phyloP scores from a whole-genome alignment of 228 moss, liverwort and hornwort species.

The Sphagnum magellanicum region DNA sequence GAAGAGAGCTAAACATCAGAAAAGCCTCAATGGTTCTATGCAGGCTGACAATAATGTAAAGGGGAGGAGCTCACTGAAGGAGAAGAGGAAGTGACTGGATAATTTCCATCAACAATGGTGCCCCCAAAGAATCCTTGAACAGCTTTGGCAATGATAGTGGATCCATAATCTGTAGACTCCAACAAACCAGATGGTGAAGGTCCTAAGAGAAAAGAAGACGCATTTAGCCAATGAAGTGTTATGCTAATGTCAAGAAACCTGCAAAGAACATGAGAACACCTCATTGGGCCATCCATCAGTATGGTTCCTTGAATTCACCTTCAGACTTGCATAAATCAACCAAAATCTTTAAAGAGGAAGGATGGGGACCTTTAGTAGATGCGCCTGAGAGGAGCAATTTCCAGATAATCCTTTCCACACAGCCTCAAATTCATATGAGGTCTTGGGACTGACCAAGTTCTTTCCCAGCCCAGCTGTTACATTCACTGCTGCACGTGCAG shows the following conservation, averaged over 20 bases:
- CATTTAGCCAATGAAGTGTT: no score
- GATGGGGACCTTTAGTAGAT: slow-evolving; percentile 59
- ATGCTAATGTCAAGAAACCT: no score
- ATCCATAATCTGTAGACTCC: slow-evolving; percentile 59
- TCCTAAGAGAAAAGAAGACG: no score
- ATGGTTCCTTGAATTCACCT: no score
- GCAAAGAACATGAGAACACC: no score
- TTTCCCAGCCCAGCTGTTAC: slow-evolving; percentile 63
- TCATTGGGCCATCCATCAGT: no score
- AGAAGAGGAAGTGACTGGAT: slow-evolving; percentile 60
- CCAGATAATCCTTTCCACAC: slow-evolving; percentile 81
- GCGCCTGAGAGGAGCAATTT: slow-evolving; percentile 60
- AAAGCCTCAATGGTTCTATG: background rate
- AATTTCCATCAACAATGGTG: slow-evolving; percentile 74
- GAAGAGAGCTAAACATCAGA: no score
- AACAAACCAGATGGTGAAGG: background rate
- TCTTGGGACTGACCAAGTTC: slow-evolving; percentile 74
- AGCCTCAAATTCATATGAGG: slow-evolving; percentile 88
- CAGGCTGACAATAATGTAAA: background rate
- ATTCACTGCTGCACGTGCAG: slow-evolving; percentile 67
- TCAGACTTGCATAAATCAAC: no score
- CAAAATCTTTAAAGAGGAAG: no score
- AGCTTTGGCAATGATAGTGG: slow-evolving; percentile 63
- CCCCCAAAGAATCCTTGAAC: slow-evolving; percentile 74
- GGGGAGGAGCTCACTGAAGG: slow-evolving; percentile 41